A percentile compares a stretch with the other conserved stretches of the same genome.
Conservation (phyloP, 169 alveolate genomes). For the Prorocentrum cordatum region DNA sequence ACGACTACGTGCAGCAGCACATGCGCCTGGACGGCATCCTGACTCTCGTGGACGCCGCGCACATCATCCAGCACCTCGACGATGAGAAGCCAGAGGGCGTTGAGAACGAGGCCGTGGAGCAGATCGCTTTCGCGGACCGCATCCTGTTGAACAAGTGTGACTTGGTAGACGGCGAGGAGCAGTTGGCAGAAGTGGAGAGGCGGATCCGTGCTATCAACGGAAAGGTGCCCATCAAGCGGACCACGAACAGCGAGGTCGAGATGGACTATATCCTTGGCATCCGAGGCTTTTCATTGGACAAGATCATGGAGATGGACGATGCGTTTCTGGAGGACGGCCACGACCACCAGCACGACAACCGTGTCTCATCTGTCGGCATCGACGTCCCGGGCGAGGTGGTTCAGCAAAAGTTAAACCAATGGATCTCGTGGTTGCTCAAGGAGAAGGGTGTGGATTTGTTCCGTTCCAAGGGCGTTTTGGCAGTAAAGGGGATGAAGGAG, state of each 20-base stretch:
- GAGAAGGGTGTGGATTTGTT: slow-evolving; percentile 31
- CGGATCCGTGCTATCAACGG: neutral
- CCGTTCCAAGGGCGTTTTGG: slow-evolving; percentile 53
- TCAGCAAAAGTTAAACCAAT: slow-evolving; percentile 13
- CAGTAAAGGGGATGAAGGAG: slow-evolving; percentile 56
- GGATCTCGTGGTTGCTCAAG: slow-evolving; percentile 10
- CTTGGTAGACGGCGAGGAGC: slow-evolving; percentile 20
- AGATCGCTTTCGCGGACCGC: slow-evolving; percentile 75
- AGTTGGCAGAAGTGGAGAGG: neutral
- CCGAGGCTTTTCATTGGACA: neutral
- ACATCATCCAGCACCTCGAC: slow-evolving; percentile 64
- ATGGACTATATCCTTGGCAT: neutral
- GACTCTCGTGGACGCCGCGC: slow-evolving; percentile 72
- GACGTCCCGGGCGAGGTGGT: slow-evolving; percentile 52
- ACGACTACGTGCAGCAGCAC: slow-evolving; percentile 11
- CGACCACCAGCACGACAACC: slow-evolving; percentile 51
- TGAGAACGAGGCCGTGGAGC: slow-evolving; percentile 70
- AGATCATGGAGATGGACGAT: slow-evolving; percentile 37
- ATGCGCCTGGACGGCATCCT: slow-evolving; percentile 71
- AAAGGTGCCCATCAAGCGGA: neutral
- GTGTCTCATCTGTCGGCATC: slow-evolving; percentile 11
- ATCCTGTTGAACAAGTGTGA: slow-evolving; percentile 72
- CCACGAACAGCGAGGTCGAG: neutral
- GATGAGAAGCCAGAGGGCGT: slow-evolving; percentile 70
- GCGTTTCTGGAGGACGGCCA: slow-evolving; percentile 26